Evolutionary conservation across 1,139 yeast species (phyloP).

Genomic region (Pichia sp.): DNA sequence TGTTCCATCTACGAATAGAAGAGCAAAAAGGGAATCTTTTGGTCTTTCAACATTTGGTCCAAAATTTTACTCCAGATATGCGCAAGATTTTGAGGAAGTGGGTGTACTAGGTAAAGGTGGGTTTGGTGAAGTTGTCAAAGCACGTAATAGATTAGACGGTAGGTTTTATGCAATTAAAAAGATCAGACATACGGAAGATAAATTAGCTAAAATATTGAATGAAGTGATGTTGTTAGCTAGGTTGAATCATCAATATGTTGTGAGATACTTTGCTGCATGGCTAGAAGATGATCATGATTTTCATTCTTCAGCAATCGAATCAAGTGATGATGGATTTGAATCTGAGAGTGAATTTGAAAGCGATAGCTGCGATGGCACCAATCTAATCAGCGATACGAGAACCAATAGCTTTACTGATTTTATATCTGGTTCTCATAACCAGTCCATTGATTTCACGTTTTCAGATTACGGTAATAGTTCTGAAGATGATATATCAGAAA

Average conservation of each 20-base stretch:
- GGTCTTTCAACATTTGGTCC: constrained; percentile 15
- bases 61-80: constrained; percentile 46
- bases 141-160: constrained; percentile 87
- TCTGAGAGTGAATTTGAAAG: constrained; percentile 12
- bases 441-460: constrained; percentile 52
- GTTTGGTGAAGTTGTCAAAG: constrained; percentile 95
- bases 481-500: constrained; percentile 7
- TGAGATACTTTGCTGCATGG: constrained; percentile 96
- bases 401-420: constrained; percentile 41
- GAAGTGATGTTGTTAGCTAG: constrained; percentile 91
- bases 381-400: constrained; percentile 16
- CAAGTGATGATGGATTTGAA: constrained; percentile 24
- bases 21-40: constrained; percentile 22
- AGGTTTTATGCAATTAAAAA: constrained; percentile 91
- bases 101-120: constrained; percentile 93
- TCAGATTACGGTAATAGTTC: constrained; percentile 27
- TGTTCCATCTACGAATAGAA: background rate
- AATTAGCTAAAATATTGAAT: constrained; percentile 70
- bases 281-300: constrained; percentile 56
- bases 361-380: background rate
- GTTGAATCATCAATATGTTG: constrained; percentile 90
- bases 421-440: constrained; percentile 56
- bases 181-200: constrained; percentile 73
- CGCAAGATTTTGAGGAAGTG: constrained; percentile 86
- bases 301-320: constrained; percentile 17